These are phyloP conservation scores for Paramyrothecium roridum DNA, from an alignment of 2,329 filamentous ascomycete genomes.

Conservation along the genomic window DNA sequence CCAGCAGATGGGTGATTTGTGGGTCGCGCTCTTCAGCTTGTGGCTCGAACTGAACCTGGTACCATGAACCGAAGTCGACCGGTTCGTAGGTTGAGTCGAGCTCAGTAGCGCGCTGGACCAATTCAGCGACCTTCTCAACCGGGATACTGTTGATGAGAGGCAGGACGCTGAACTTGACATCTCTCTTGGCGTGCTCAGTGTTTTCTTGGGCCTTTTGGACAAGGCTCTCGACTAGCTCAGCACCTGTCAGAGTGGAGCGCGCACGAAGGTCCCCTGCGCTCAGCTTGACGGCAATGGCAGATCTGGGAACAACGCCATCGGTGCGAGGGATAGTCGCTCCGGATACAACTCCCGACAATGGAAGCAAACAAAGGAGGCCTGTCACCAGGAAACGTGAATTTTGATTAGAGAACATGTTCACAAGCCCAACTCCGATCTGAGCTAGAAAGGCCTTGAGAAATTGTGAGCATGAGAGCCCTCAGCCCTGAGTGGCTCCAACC, in stretches of 20 bases:
- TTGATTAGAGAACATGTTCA: not conserved
- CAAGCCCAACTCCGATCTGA: not conserved
- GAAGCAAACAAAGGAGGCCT: not conserved
- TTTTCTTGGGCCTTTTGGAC: slow-evolving; percentile 1
- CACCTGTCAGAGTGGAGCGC: not conserved
- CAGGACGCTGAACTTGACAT: slow-evolving; percentile 1
- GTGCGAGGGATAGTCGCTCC: not conserved
- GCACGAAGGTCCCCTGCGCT: not conserved
- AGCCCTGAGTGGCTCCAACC: not conserved
- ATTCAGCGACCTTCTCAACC: slow-evolving; percentile 1
- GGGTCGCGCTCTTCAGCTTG: slow-evolving; percentile 1
- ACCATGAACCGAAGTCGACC: slow-evolving; percentile 3
- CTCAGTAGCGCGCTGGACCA: slow-evolving; percentile 2
- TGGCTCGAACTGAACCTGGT: slow-evolving; percentile 2
- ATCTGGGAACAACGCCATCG: not conserved
- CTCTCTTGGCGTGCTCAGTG: not conserved
- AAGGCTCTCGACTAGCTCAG: not conserved
- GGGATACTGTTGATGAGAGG: slow-evolving; percentile 2
- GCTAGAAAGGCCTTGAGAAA: not conserved
- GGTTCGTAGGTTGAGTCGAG: not conserved
- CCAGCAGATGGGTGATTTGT: not conserved
- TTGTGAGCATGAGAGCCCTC: not conserved
- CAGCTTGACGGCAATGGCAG: slow-evolving; percentile 4
- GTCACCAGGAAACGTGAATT: not conserved
- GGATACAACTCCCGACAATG: not conserved